Evolutionary conservation across 108 stramenopile species (phyloP), one percentile per base, ranked within the genome.

Genomic region (Pseudonitzschia multistriata): DNA sequence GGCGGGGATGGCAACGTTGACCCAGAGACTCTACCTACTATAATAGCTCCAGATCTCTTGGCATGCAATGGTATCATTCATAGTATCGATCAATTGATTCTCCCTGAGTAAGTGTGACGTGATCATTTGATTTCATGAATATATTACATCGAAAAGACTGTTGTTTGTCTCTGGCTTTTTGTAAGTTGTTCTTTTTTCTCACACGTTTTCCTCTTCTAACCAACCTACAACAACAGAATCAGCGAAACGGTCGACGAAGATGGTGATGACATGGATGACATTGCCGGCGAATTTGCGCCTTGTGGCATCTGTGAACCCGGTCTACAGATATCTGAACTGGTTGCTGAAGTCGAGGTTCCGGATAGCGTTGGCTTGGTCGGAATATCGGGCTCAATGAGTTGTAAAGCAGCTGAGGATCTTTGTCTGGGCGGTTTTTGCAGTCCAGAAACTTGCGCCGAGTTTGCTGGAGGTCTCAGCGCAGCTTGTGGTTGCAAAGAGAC

Each of bases 21-120:
- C 3, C 36, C 31, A 14, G 42, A 45, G 8, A 13, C 11, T 1
- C 42, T 17, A 13, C 3, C 42, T 10, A 13, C 3, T 4, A 45
- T 45, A 1, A 13, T 8, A 28, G 17, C 29, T 17, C 66, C 81
- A 0, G 83, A 85, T 42, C 47, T 85, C 31, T 0, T 42, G 2
- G 88, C 80, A 5, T 66, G 57, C 67, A 84, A 88, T 68, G 83
- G 85, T 11, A 42, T 86, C 33, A 52, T 86, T 67, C 81, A 88
- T 56, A 73, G 67, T 1, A 74, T 88, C 33, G 81, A 84, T 55
- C 31, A 34, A 31, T 79, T 59, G 11, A 33, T 59, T 15, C 13
- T 35, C 2, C 33, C 57, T 8, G 31, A n/a, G 57, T 59, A 33
- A 59, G 57, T 59, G n/a, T 14, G 8, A 8, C 8, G 37, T 8